A percentile compares a stretch with the other conserved stretches of the same genome.
Conservation (phyloP, 306 rosid species). For the Glycine tomentella region DNA sequence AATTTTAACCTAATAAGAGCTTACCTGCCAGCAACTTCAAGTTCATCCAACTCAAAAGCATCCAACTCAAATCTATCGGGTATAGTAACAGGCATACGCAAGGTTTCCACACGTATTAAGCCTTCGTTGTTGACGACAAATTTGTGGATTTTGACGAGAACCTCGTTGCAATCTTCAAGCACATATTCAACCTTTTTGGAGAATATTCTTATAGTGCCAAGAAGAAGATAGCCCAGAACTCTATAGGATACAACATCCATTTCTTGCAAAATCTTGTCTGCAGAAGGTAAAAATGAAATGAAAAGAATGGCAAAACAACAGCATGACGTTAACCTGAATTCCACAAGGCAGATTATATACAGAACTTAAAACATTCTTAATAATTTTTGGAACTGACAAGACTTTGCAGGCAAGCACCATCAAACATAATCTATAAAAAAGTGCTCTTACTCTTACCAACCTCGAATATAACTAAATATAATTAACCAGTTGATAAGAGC, state of each 20-base stretch:
- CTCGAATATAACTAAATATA: background rate
- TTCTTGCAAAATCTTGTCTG: conserved; percentile 82
- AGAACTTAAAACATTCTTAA: conserved; percentile 5
- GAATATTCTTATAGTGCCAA: conserved; percentile 80
- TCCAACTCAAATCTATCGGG: conserved; percentile 81
- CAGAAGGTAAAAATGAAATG: conserved; percentile 33
- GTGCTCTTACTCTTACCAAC: background rate
- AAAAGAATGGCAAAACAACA: background rate
- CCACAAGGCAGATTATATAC: background rate
- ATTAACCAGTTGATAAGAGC: conserved; percentile 7
- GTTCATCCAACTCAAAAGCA: conserved; percentile 73
- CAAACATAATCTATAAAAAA: background rate
- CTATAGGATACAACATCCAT: conserved; percentile 64
- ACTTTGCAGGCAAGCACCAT: background rate
- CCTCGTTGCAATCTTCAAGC: conserved; percentile 64
- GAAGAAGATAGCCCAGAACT: conserved; percentile 82
- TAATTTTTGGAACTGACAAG: background rate
- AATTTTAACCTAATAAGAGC: conserved; percentile 39
- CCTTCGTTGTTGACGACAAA: conserved; percentile 55
- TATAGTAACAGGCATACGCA: conserved; percentile 57
- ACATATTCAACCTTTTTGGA: conserved; percentile 79
- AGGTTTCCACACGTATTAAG: conserved; percentile 40
- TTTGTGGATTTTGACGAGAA: conserved; percentile 59
- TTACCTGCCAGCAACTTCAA: conserved; percentile 70
- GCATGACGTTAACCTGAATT: conserved; percentile 26